Evolutionary conservation across 441 rosid genomes (phyloP), one percentile per base, ranked within the genome.

Genomic region (Hypseocharis bilobata): DNA sequence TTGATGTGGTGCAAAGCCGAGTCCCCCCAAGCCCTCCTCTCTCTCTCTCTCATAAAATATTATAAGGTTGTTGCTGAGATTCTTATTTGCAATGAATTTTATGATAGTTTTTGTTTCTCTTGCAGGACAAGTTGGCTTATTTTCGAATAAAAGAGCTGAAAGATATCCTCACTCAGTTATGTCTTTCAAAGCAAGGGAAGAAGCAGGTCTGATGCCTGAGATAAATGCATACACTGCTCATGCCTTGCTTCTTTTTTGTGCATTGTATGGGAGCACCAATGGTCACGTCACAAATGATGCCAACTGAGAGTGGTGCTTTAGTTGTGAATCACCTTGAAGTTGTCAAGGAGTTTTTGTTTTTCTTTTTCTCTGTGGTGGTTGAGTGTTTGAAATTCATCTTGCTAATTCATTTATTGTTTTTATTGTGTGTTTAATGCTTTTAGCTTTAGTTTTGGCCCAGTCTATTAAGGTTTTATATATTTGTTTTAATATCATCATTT

Each of bases 81-180:
- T 36, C 27, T 40, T 64, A 14, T 29, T 47, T 23, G 45, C 20
- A 13, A 6, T 49, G 13, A 28, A 8, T 25, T 19, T n/a, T 32
- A 49, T 65, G 45, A 22, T 65, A 32, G 60, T 34, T 65, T 27
- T 76, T 36, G 34, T 44, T 67, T 4, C 45, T 36, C 36, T 67
- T 79, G 72, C 72, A 93, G 97, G 92, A 87, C 6, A 89, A 91
- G 45, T 78, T 93, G 81, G 81, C 86, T 6, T 81, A 82, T 70
- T 93, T 93, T 68, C 91, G 97, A 69, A 84, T 93, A 70, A 93
- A 93, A 79, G 99, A 93, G 85, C 96, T 88, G 54, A 93, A 91
- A 81, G 96, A 93, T 82, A 91, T 88, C 65, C 86, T 93, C 11
- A 80, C 91, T 65, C 88, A 82, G 65, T 73, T 93, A 57, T 88